phyloP scores from a whole-genome alignment of 2,329 filamentous ascomycete genomes.

The Dryadomyces quercivorus region DNA sequence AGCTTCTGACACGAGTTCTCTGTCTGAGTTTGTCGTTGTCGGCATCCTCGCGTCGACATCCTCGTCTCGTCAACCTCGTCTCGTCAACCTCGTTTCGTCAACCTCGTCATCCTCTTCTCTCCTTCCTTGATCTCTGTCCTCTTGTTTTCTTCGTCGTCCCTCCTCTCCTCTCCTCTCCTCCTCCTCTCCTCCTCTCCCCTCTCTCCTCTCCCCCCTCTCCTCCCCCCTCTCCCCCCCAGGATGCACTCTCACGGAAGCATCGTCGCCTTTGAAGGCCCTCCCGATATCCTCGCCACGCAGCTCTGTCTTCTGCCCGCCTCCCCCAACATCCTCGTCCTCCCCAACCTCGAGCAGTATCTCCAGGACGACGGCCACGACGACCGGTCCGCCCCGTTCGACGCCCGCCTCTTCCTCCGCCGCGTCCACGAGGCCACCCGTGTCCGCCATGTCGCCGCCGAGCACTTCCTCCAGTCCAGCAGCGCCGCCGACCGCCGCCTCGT shows the following conservation, averaged over 20 bases:
- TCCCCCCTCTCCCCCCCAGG: not conserved
- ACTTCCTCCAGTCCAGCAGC: constrained; percentile 31
- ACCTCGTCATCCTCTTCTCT: too few relatives aligned
- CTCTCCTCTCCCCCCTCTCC: not conserved
- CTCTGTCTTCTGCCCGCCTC: constrained; percentile 47
- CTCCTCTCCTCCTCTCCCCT: not conserved
- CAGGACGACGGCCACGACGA: not conserved
- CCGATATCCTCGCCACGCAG: constrained; percentile 44
- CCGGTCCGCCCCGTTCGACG: constrained; percentile 18
- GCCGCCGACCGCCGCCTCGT: constrained; percentile 27
- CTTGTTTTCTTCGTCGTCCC: not conserved
- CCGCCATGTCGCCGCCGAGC: constrained; percentile 34
- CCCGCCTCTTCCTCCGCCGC: constrained; percentile 29
- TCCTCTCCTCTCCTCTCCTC: not conserved
- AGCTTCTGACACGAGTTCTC: not conserved
- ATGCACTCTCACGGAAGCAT: constrained; percentile 29
- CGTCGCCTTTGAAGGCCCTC: constrained; percentile 45
- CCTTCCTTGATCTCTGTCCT: not conserved
- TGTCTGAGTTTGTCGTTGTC: not conserved
- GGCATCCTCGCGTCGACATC: too few relatives aligned
- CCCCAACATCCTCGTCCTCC: constrained; percentile 44
- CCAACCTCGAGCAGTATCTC: constrained; percentile 36
- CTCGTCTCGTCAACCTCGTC: not conserved
- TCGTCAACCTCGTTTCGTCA: too few relatives aligned
- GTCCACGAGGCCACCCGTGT: constrained; percentile 37